These are phyloP conservation scores for Debaryomycetaceae sp. DNA, from an alignment of 1,139 yeast genomes.

Conservation along the genomic window DNA sequence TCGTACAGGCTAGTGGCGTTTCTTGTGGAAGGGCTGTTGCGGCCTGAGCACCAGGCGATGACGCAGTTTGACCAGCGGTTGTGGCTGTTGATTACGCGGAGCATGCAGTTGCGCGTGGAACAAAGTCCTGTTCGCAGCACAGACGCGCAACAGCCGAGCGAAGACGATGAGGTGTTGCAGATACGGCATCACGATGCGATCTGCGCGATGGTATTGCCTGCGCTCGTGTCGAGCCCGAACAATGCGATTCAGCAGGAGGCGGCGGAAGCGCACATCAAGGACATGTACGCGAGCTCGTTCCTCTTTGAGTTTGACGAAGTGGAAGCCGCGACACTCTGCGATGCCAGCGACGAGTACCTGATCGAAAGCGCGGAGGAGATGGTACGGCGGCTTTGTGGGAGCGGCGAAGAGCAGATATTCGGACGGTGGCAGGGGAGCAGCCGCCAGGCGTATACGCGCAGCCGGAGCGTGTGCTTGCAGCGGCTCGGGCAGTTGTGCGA, in stretches of 20 bases:
- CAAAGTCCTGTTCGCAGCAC: conserved; percentile 24
- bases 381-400: neutral
- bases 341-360: neutral
- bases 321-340: neutral
- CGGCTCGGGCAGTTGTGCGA: conserved; percentile 20
- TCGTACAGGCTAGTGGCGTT: conserved; percentile 22
- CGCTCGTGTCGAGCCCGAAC: neutral
- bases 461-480: conserved; percentile 21
- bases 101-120: neutral
- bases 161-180: conserved; percentile 37
- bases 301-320: conserved; percentile 36
- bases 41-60: conserved; percentile 4
- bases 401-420: conserved; percentile 18
- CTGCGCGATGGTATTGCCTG: conserved; percentile 31
- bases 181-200: conserved; percentile 34
- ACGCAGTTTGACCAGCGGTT: conserved; percentile 5
- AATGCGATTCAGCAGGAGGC: conserved; percentile 15
- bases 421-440: conserved; percentile 22
- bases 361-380: neutral
- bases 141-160: conserved; percentile 12
- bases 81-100: neutral
- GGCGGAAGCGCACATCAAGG: conserved; percentile 23
- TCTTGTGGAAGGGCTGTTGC: conserved; percentile 12
- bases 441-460: conserved; percentile 13
- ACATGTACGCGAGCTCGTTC: conserved; percentile 33